phyloP scores from a whole-genome alignment of 768 basidiomycete genomes.

The Podaxis sp. region DNA sequence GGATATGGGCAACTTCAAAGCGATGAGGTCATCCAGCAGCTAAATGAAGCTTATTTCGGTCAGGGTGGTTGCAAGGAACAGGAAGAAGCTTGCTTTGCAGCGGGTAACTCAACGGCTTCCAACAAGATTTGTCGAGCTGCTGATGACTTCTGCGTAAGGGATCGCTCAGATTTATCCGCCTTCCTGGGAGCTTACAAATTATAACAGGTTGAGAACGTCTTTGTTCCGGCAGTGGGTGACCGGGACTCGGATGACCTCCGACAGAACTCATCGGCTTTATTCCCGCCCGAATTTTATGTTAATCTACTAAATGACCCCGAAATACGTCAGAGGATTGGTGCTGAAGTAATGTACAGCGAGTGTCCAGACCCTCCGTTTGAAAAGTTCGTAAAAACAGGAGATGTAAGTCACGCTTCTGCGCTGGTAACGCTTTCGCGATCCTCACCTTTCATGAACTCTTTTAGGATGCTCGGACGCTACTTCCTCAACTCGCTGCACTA shows the following conservation, averaged over 20 bases:
- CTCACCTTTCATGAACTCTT: neutral
- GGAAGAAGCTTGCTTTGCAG: slow-evolving; percentile 52
- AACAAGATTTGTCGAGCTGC: slow-evolving; percentile 46
- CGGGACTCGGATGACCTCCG: slow-evolving; percentile 54
- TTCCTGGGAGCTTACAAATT: neutral
- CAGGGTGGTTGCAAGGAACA: slow-evolving; percentile 49
- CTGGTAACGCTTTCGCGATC: neutral
- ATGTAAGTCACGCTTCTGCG: slow-evolving; percentile 31
- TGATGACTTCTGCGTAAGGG: slow-evolving; percentile 52
- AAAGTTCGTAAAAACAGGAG: slow-evolving; percentile 48
- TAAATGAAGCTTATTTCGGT: slow-evolving; percentile 47
- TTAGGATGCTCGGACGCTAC: slow-evolving; percentile 50
- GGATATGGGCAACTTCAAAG: slow-evolving; percentile 62
- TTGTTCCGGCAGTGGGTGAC: slow-evolving; percentile 46
- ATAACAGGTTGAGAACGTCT: slow-evolving; percentile 40
- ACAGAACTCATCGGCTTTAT: slow-evolving; percentile 46
- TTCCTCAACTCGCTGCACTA: slow-evolving; percentile 44
- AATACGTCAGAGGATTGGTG: slow-evolving; percentile 46
- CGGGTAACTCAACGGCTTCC: slow-evolving; percentile 41
- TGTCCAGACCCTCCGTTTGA: slow-evolving; percentile 41
- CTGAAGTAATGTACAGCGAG: slow-evolving; percentile 41
- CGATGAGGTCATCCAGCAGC: slow-evolving; percentile 34
- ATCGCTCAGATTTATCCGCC: neutral
- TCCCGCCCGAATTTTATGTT: slow-evolving; percentile 56
- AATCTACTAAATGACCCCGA: slow-evolving; percentile 34